phyloP scores from a whole-genome alignment of 768 basidiomycete species.

The Lactarius tabidus region DNA sequence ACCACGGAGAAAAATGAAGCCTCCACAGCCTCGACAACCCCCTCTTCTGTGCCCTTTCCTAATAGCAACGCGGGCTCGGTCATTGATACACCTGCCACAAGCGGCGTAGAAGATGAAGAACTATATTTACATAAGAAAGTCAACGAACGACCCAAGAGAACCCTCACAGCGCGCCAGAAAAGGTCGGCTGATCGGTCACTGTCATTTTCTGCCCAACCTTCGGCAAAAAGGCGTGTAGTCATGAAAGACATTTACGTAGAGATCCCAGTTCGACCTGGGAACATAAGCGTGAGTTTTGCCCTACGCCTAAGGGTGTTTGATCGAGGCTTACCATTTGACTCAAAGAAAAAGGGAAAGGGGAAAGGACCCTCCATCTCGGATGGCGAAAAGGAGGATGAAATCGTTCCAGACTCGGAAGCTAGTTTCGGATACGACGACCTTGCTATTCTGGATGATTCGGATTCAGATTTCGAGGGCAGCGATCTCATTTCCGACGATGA shows the following conservation, averaged over 20 bases:
- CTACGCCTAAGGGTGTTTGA: neutral
- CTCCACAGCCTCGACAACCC: constrained; percentile 11
- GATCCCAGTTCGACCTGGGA: constrained; percentile 17
- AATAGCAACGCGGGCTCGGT: constrained; percentile 22
- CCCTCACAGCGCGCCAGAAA: constrained; percentile 17
- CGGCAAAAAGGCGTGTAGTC: constrained; percentile 26
- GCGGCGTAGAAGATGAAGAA: constrained; percentile 19
- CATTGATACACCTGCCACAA: constrained; percentile 18
- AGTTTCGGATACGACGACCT: constrained; percentile 31
- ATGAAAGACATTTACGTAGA: constrained; percentile 28
- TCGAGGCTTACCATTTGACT: constrained; percentile 15
- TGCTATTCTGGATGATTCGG: constrained; percentile 29
- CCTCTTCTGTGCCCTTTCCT: constrained; percentile 16
- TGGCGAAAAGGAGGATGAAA: constrained; percentile 5
- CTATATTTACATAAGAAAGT: constrained; percentile 30
- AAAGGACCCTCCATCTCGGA: constrained; percentile 5
- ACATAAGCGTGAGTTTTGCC: constrained; percentile 24
- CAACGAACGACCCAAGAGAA: constrained; percentile 21
- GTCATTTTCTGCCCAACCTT: constrained; percentile 25
- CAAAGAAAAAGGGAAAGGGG: constrained; percentile 23
- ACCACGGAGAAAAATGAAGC: constrained; percentile 6
- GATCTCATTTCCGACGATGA: constrained; percentile 45
- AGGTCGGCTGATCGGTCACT: constrained; percentile 32
- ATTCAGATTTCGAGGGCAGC: constrained; percentile 36
- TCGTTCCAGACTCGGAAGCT: constrained; percentile 51